Percentiles rank a stretch among this genome's conserved stretches.
Conservation (phyloP, 345 rosid genomes). For the Litchi chinensis region DNA sequence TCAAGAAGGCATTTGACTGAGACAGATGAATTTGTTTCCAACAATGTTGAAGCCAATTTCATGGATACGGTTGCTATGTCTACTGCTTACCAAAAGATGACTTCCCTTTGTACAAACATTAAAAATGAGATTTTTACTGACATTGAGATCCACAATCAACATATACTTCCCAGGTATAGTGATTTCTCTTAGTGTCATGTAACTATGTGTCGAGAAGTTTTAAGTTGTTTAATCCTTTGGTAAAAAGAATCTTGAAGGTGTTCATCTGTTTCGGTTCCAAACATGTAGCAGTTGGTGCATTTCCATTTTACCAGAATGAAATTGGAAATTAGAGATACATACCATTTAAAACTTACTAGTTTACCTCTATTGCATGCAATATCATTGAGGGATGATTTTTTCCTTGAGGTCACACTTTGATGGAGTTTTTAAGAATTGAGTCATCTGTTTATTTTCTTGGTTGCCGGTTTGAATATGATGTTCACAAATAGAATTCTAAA, state of each 20-base stretch:
- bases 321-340: background rate
- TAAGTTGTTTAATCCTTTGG: background rate
- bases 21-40: slow-evolving; percentile 85
- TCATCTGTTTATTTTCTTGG: slow-evolving; percentile 13
- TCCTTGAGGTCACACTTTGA: background rate
- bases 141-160: slow-evolving; percentile 88
- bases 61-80: slow-evolving; percentile 69
- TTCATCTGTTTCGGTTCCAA: background rate
- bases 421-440: background rate
- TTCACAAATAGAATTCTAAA: slow-evolving; percentile 22
- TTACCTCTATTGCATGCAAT: background rate
- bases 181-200: background rate
- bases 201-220: background rate
- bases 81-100: slow-evolving; percentile 93
- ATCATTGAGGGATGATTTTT: background rate
- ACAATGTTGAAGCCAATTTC: slow-evolving; percentile 54
- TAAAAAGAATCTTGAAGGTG: background rate
- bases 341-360: background rate
- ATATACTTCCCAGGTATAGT: slow-evolving; percentile 85
- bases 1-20: slow-evolving; percentile 84
- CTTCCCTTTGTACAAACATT: slow-evolving; percentile 64
- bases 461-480: slow-evolving; percentile 19
- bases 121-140: slow-evolving; percentile 88
- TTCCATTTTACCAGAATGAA: background rate
- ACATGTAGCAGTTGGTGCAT: background rate